Base-by-base conservation (phyloP, 371 early-diverging fungal species). In the Rhizomucor pusillus region DNA sequence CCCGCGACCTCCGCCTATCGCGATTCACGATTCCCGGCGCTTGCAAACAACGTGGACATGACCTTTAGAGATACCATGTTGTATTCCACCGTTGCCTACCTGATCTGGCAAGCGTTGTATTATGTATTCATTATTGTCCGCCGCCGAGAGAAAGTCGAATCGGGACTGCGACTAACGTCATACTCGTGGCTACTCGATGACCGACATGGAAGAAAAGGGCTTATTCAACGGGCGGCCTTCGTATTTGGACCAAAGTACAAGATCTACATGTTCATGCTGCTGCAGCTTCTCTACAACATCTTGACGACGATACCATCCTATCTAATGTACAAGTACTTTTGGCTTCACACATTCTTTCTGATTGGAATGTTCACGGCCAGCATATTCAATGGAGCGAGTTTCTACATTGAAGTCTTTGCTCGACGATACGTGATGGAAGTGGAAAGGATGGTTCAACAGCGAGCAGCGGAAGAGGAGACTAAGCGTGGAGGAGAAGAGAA, bases 341-440 rank as follows among this genome's bases (percentile, higher is more conserved):
- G 72, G 66, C 54, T 84, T 18, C 80, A 89, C 57, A 79, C 86
- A 5, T 46, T 59, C 0, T 85, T 83, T 47, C 59, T 89, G 44
- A 68, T 83, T 7, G 48, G 59, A 29, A 73, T 85, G 66, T 75
- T 87, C 55, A 71, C 69, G 16, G 79, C 77, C 39, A 80, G 85
- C 51, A 81, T 86, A 5, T 88, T 82, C 79, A 88, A 88, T 41
- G 90, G 88, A 0, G 87, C 87, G 0, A 76, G 73, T 56, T 89
- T 84, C 50, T 89, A 89, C 66, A 80, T 89, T 67, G 88, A 88
- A 48, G 86, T 88, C 0, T 88, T 88, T 51, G 79, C 80, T 37
- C 75, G 76, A 55, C 72, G 80, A 34, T 87, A 87, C 49, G 73
- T 75, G 40, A 51, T 59, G 35, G 83, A 87, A 37, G 59, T 85